Base-by-base conservation (phyloP, 176 grass and related monocot species). In the Oryza glaberrima region DNA sequence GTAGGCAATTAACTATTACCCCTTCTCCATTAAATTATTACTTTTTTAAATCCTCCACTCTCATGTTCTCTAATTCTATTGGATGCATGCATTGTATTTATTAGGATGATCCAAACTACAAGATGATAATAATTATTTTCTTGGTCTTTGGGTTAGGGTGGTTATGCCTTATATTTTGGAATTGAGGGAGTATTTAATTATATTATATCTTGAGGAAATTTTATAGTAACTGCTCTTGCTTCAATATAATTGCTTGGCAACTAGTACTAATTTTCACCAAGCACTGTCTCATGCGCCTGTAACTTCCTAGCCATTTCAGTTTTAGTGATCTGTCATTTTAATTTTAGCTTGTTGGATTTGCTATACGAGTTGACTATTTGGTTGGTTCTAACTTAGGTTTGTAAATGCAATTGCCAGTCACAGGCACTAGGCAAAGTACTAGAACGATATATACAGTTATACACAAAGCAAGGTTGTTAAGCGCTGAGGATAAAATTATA, bases 231-330 rank as follows among this genome's bases (percentile, higher is more conserved):
- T 40, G 0, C 1, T 1, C 35, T 6, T 45, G 17, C 34, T 2
- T 77, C 35, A 67, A 88, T 10, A 77, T 60, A 60, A 60, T 61
- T 61, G 6, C n/a, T 60, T 78, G 36, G 15, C 49, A 66, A 61
- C 16, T 20, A 14, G 10, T 20, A 58, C 11, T 52, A 60, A 15
- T 69, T 88, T 46, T 61, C 26, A 69, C 12, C 63, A 58, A 69
- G 10, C 71, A 81, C 26, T 52, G 48, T 26, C 23, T 23, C 58
- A 22, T 63, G 26, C 2, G 10, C 12, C 13, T 26, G 47, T 30
- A 81, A 47, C 7, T 9, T 12, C 7, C 58, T 63, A 23, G n/a
- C 58, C 67, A 58, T 34, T 56, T 81, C 10, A n/a, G 22, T 49
- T 70, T 54, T 2, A 40, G 3, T 13, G n/a, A 58, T 81, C 47